Evolutionary conservation across 495 filamentous ascomycete genomes (phyloP).

Genomic region (Penicillium malachiteum): DNA sequence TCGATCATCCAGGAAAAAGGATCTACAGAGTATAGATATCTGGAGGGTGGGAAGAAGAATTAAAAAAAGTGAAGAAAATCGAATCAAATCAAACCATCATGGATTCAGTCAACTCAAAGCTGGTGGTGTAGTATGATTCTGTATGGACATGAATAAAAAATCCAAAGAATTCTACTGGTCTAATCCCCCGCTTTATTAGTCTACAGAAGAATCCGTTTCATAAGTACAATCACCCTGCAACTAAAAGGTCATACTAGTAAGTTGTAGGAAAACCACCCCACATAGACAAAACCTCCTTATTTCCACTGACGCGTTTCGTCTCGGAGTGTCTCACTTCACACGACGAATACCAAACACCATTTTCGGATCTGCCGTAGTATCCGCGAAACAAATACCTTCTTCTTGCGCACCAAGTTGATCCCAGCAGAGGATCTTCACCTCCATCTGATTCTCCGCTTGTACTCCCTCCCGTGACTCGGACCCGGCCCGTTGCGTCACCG

Average conservation of each 20-base stretch:
- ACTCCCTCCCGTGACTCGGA: constrained; percentile 17
- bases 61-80: neutral
- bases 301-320: constrained; percentile 9
- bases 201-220: neutral
- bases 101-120: too few relatives aligned
- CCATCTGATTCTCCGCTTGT: constrained; percentile 21
- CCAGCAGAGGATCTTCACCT: constrained; percentile 48
- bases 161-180: neutral
- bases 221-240: neutral
- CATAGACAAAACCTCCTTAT: neutral
- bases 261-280: neutral
- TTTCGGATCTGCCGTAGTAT: constrained; percentile 42
- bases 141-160: neutral
- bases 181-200: too few relatives aligned
- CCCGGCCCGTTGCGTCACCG: constrained; percentile 54
- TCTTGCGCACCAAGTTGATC: constrained; percentile 44
- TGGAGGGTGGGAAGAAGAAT: neutral
- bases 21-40: constrained; percentile 2
- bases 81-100: too few relatives aligned
- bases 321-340: constrained; percentile 8
- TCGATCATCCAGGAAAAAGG: constrained; percentile 8
- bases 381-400: constrained; percentile 50
- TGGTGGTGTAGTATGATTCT: too few relatives aligned
- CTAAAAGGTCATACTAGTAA: neutral
- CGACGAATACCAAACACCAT: constrained; percentile 39